phyloP scores from a whole-genome alignment of 1,284 basidiomycete genomes.

The Cutaneotrichosporon sp. region DNA sequence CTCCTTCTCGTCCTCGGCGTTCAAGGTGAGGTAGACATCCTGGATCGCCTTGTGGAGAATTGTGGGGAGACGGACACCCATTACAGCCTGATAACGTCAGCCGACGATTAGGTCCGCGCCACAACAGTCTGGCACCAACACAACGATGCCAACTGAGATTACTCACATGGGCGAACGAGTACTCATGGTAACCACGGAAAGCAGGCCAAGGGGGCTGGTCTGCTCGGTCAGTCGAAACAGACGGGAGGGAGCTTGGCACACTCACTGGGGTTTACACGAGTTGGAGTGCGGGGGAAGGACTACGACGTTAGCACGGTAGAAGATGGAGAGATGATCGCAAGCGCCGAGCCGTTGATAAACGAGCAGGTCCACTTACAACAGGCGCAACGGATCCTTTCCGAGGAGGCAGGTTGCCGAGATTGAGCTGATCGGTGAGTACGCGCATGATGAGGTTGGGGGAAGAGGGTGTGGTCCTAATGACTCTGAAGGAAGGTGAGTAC shows the following conservation, averaged over 20 bases:
- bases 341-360: neutral
- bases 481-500: slow-evolving; percentile 5
- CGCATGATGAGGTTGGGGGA: neutral
- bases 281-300: slow-evolving; percentile 54
- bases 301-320: neutral
- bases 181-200: slow-evolving; percentile 91
- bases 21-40: slow-evolving; percentile 84
- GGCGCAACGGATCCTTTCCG: slow-evolving; percentile 39
- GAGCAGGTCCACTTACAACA: neutral
- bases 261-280: slow-evolving; percentile 54
- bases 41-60: slow-evolving; percentile 96
- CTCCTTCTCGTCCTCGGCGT: slow-evolving; percentile 80
- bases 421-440: slow-evolving; percentile 36
- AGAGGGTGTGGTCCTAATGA: neutral
- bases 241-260: slow-evolving; percentile 19
- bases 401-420: slow-evolving; percentile 52
- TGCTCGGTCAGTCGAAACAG: slow-evolving; percentile 23
- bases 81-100: slow-evolving; percentile 61
- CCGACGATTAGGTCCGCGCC: neutral
- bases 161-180: slow-evolving; percentile 78
- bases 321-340: neutral
- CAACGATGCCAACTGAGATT: slow-evolving; percentile 3
- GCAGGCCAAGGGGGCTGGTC: slow-evolving; percentile 96
- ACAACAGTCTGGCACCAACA: neutral
- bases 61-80: slow-evolving; percentile 90